These are phyloP conservation scores for Rubia balearica DNA, from an alignment of 305 asterid genomes.

Conservation along the genomic window DNA sequence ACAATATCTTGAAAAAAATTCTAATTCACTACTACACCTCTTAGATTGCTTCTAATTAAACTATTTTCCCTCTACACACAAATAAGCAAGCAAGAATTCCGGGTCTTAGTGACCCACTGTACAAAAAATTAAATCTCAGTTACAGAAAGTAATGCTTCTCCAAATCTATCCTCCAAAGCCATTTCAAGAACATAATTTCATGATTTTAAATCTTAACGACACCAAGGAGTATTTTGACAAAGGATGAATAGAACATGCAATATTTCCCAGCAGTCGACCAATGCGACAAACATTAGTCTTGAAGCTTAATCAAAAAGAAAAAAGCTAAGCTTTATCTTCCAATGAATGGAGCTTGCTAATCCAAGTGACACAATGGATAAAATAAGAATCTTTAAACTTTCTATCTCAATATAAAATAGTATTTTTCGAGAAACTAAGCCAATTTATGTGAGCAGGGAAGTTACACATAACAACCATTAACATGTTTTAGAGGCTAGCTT, in stretches of 20 bases:
- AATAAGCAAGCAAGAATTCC: background rate
- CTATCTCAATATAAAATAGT: background rate
- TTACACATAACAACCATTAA: background rate
- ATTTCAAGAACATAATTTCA: background rate
- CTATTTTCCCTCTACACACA: too few species aligned
- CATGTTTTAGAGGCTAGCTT: too few species aligned
- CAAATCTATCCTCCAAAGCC: background rate
- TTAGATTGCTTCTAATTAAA: too few species aligned
- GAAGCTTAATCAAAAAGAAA: background rate
- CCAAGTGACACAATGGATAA: background rate
- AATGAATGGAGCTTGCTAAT: background rate
- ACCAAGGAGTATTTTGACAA: background rate
- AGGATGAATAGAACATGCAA: background rate
- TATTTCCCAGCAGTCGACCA: background rate
- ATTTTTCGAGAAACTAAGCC: background rate
- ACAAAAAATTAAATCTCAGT: background rate
- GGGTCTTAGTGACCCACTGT: background rate
- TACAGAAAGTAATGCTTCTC: background rate
- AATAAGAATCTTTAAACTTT: background rate
- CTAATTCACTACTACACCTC: background rate
- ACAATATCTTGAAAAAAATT: background rate
- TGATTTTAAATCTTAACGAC: background rate
- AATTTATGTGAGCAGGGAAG: background rate
- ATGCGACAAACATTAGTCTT: background rate
- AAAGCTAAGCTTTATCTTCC: background rate